Conservation (phyloP, 2,329 filamentous ascomycete species). For the Cercospora zeae-maydis region DNA sequence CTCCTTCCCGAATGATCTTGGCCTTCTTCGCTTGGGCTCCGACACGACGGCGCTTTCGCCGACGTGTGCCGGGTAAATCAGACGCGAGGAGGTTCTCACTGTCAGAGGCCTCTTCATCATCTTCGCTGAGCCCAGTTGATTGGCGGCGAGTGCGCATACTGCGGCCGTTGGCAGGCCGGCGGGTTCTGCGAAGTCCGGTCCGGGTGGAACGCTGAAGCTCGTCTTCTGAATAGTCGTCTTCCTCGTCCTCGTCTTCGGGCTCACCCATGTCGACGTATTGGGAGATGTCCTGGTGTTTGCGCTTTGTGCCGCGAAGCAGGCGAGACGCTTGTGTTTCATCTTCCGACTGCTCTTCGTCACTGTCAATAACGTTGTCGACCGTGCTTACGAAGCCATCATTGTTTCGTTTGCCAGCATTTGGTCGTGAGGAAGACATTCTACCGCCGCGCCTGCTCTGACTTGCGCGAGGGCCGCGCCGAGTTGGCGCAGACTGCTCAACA, state of each 20-base stretch:
- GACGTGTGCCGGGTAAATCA: conserved; percentile 39
- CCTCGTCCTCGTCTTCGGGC: conserved; percentile 25
- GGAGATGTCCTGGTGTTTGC: conserved; percentile 23
- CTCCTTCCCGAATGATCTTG: conserved; percentile 24
- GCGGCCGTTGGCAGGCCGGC: conserved; percentile 9
- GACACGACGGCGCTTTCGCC: conserved; percentile 28
- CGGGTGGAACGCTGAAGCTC: conserved; percentile 20
- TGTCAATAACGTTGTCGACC: conserved; percentile 26
- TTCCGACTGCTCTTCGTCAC: conserved; percentile 26
- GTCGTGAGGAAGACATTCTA: conserved; percentile 30
- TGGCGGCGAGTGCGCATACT: conserved; percentile 17
- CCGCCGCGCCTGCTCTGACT: conserved; percentile 9
- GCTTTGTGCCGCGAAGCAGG: conserved; percentile 22
- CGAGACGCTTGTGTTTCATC: conserved; percentile 20
- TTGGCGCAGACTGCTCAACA: conserved; percentile 5
- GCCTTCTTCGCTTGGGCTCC: conserved; percentile 15
- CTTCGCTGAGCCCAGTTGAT: conserved; percentile 10
- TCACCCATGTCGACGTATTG: conserved; percentile 27
- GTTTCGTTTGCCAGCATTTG: conserved; percentile 12
- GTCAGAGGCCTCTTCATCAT: conserved; percentile 31
- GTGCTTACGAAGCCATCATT: conserved; percentile 31
- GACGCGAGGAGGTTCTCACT: conserved; percentile 37
- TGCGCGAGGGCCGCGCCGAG: conserved; percentile 6
- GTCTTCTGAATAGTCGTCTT: conserved; percentile 24
- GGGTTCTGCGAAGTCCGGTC: conserved; percentile 19